Evolutionary conservation across 495 filamentous ascomycete genomes (phyloP).

Genomic region (Neurospora sp.): DNA sequence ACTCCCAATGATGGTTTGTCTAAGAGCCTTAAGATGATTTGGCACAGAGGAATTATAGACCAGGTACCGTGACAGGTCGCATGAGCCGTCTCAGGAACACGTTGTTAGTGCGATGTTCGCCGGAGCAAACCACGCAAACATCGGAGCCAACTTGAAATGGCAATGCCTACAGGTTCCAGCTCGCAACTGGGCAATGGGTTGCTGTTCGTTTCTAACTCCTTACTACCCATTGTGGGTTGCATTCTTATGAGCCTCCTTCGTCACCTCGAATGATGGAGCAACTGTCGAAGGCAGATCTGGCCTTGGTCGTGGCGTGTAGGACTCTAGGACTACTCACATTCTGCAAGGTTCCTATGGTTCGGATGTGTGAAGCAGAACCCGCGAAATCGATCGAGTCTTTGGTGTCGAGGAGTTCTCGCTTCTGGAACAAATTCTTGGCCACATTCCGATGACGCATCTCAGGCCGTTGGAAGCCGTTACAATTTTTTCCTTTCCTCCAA

Average conservation of each 20-base stretch:
- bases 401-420: background rate
- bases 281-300: background rate
- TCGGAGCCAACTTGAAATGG: conserved; percentile 1
- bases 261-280: background rate
- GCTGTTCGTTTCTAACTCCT: background rate
- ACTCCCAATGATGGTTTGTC: background rate
- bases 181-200: background rate
- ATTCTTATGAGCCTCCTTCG: background rate
- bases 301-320: background rate
- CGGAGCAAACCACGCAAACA: conserved; percentile 1
- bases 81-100: background rate
- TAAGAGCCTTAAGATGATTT: background rate
- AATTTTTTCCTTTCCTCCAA: background rate
- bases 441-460: background rate
- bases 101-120: background rate
- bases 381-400: background rate
- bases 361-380: background rate
- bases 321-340: background rate
- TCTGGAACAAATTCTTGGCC: background rate
- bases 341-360: background rate
- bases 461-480: background rate
- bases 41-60: background rate
- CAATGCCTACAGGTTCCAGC: background rate
- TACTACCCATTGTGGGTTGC: background rate
- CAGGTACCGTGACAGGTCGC: background rate